Conservation (phyloP, 192 early-diverging fungal genomes). For the Dissophora globulifera region DNA sequence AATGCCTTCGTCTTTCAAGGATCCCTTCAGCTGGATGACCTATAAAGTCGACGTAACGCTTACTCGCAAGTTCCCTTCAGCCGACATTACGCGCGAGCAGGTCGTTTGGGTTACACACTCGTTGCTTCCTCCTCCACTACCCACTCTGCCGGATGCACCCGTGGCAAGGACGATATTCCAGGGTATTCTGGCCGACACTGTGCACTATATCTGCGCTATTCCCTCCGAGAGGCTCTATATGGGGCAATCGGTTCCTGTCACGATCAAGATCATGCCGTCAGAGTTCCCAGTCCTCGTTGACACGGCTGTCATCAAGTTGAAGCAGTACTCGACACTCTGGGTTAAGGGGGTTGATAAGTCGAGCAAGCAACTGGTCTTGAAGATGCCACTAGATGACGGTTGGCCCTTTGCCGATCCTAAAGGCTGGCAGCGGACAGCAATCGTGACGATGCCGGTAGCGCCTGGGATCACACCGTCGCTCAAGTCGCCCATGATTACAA, state of each 20-base stretch:
- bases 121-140: neutral
- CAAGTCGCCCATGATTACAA: conserved; percentile 4
- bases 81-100: conserved; percentile 2
- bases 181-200: neutral
- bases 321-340: conserved; percentile 17
- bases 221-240: conserved; percentile 13
- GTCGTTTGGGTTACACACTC: conserved; percentile 15
- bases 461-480: conserved; percentile 11
- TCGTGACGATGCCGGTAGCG: conserved; percentile 8
- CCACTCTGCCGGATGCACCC: conserved; percentile 1
- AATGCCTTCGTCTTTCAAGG: conserved; percentile 4
- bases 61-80: conserved; percentile 3
- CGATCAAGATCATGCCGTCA: conserved; percentile 4
- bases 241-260: conserved; percentile 21
- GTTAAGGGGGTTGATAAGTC: neutral
- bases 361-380: conserved; percentile 5
- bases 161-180: conserved; percentile 10
- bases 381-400: neutral
- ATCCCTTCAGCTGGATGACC: conserved; percentile 1
- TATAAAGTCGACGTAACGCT: conserved; percentile 17
- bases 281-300: neutral
- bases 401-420: conserved; percentile 16
- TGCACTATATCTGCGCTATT: conserved; percentile 22
- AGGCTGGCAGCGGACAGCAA: conserved; percentile 25
- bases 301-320: conserved; percentile 29